Evolutionary conservation across 768 basidiomycete genomes (phyloP), one percentile per base, ranked within the genome.

Genomic region (Serpula lacrymans): DNA sequence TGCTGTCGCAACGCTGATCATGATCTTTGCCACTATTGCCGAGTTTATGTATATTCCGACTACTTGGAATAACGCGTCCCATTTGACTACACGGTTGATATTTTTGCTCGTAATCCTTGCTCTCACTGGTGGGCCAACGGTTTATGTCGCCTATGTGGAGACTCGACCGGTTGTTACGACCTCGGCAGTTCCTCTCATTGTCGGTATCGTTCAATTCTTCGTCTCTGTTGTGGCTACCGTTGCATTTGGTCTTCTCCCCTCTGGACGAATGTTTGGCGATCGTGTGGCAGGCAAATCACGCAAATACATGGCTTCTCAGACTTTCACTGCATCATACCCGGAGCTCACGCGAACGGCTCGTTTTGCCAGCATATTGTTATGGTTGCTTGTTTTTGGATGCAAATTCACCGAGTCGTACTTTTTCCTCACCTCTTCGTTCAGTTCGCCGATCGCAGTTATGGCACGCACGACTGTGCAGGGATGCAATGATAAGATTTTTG

Each of bases 31-130:
- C 29, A 98, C 95, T 17, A 58, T 95, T 20, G 89, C 90, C 49
- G 96, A 99, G 63, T 98, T 94, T 60, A 82, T 85, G 39, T 96
- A 95, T 71, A 95, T 97, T 52, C 95, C 95, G 17, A 96, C 94
- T 4, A 97, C 90, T 7, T 98, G 96, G 96, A 92, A 96, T 66
- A 99, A 98, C 61, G 92, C 94, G 18, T 91, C 91, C 3, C 96
- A 99, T 64, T 78, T 99, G 39, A 90, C 91, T 5, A 92, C 93
- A 22, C 90, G 96, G 30, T 75, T 98, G 42, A 62, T 94, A 48
- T 96, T 97, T 73, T 77, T 99, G 32, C 68, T 96, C 42, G 75
- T 96, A 64, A 87, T 94, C 52, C 82, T 99, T 37, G 96, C 83
- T 27, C 77, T 97, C 48, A 98, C 95, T 1, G 87, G 75, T 33